A percentile compares a stretch with the other conserved stretches of the same genome.
Evolutionary conservation across 352 stramenopile genomes (phyloP).

Genomic region (Pythium graminicola): DNA sequence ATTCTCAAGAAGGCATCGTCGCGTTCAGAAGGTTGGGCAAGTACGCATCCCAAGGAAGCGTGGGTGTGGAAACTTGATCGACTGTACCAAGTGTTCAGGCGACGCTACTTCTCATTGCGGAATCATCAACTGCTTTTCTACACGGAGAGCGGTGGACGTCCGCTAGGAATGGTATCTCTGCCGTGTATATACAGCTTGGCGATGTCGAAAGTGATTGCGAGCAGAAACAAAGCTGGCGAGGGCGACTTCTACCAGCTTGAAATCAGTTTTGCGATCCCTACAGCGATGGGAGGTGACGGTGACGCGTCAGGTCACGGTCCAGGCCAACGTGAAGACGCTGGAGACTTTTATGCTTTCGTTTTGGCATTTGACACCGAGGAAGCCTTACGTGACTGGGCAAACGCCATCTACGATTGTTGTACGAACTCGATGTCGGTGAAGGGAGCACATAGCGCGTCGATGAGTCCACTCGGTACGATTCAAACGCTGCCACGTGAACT

Average conservation of each 20-base stretch:
- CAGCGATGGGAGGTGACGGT: constrained; percentile 37
- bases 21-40: constrained; percentile 65
- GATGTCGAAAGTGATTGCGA: constrained; percentile 74
- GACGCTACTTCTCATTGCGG: constrained; percentile 72
- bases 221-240: constrained; percentile 17
- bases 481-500: constrained; percentile 78
- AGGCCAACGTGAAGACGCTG: constrained; percentile 50
- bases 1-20: constrained; percentile 57
- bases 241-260: constrained; percentile 81
- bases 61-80: constrained; percentile 85
- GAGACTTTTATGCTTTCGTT: constrained; percentile 71
- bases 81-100: constrained; percentile 78
- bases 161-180: constrained; percentile 73
- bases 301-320: constrained; percentile 1
- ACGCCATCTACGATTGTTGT: constrained; percentile 78
- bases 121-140: constrained; percentile 83
- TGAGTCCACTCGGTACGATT: constrained; percentile 62
- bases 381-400: constrained; percentile 65
- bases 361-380: constrained; percentile 74
- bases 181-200: constrained; percentile 72
- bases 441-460: constrained; percentile 32
- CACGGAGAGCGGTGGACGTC: constrained; percentile 55
- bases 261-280: constrained; percentile 74
- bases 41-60: constrained; percentile 74
- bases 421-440: constrained; percentile 87